phyloP scores from a whole-genome alignment of 257 asterid genomes.

The Nicotiana sylvestris region DNA sequence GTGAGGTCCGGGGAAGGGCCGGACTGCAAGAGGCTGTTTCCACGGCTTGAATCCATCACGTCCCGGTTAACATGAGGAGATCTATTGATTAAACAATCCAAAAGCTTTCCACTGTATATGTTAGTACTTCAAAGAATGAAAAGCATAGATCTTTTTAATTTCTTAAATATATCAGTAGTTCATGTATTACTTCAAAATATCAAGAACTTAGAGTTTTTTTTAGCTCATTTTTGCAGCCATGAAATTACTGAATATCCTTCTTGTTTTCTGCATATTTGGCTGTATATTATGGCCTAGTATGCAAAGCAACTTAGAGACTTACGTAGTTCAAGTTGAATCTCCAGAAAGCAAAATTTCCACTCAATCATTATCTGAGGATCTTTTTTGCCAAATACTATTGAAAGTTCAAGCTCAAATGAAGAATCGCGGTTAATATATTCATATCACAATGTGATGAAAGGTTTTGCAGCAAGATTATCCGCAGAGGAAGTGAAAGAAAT shows the following conservation, averaged over 20 bases:
- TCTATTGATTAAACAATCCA: not conserved
- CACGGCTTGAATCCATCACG: too few relatives aligned
- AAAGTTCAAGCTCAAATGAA: not conserved
- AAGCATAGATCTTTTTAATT: not conserved
- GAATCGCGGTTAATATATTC: constrained; percentile 17
- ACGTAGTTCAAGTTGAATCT: constrained; percentile 36
- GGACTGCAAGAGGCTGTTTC: too few relatives aligned
- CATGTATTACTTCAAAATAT: not conserved
- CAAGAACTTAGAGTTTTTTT: too few relatives aligned
- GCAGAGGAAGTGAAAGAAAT: constrained; percentile 27
- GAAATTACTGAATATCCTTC: not conserved
- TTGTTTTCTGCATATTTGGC: not conserved
- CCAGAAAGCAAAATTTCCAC: constrained; percentile 16
- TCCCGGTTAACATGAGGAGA: not conserved
- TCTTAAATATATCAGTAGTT: not conserved
- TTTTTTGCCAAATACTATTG: constrained; percentile 23
- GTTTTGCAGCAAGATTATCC: constrained; percentile 50
- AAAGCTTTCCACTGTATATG: not conserved
- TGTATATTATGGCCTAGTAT: not conserved
- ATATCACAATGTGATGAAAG: constrained; percentile 37
- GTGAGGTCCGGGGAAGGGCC: too few relatives aligned
- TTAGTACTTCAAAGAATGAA: not conserved
- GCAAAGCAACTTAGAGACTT: constrained; percentile 21
- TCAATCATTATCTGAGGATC: constrained; percentile 16
- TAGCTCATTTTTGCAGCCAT: not conserved